These are phyloP conservation scores for Chalciporus sp. DNA, from an alignment of 1,284 basidiomycete genomes.

Conservation along the genomic window DNA sequence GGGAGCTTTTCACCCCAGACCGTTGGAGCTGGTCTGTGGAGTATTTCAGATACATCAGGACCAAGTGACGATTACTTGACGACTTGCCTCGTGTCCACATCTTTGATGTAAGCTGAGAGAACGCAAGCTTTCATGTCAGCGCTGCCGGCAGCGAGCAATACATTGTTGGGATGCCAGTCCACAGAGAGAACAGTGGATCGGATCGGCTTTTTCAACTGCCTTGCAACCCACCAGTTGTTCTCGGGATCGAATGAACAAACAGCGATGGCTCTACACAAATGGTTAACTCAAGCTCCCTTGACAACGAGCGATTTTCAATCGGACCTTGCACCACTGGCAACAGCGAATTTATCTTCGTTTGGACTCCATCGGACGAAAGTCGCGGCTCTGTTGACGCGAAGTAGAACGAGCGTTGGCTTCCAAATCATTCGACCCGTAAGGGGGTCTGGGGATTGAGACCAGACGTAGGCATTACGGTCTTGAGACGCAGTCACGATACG, in stretches of 20 bases:
- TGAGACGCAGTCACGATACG: slow-evolving; percentile 98
- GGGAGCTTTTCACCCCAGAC: slow-evolving; percentile 98
- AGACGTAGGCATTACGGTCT: slow-evolving; percentile 99
- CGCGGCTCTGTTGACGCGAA: slow-evolving; percentile 95
- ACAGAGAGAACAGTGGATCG: slow-evolving; percentile 90
- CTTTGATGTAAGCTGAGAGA: slow-evolving; percentile 99
- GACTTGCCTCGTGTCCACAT: slow-evolving; percentile 87
- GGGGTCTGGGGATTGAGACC: slow-evolving; percentile 81
- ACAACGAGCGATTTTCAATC: not conserved
- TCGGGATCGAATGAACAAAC: slow-evolving; percentile 95
- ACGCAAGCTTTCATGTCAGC: slow-evolving; percentile 97
- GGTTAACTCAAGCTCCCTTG: slow-evolving; percentile 1
- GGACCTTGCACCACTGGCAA: slow-evolving; percentile 92
- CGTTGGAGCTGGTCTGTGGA: slow-evolving; percentile 76
- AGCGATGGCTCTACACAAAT: slow-evolving; percentile 77
- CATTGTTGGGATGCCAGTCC: slow-evolving; percentile 98
- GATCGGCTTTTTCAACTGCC: slow-evolving; percentile 96
- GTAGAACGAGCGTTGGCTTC: slow-evolving; percentile 97
- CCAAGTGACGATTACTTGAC: not conserved
- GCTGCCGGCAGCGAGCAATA: slow-evolving; percentile 91
- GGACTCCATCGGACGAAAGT: slow-evolving; percentile 97
- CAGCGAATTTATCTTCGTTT: slow-evolving; percentile 98
- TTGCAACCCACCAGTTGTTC: slow-evolving; percentile 99
- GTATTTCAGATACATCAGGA: slow-evolving; percentile 2
- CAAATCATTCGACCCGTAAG: slow-evolving; percentile 72